Conservation (phyloP, 2,329 filamentous ascomycete genomes). For the Herpotrichia juniperi region DNA sequence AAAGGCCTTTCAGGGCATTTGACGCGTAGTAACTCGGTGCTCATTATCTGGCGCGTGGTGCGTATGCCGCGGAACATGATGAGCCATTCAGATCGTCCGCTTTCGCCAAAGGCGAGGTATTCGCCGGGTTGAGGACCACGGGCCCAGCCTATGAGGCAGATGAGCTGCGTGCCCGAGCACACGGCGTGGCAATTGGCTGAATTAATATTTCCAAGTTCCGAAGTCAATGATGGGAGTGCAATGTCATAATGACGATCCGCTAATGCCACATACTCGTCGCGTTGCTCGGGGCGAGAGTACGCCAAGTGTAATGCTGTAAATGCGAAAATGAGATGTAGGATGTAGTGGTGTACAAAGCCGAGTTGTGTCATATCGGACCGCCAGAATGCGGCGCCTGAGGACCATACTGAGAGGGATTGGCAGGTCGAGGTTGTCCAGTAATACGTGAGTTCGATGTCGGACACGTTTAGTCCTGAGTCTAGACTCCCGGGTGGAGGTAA, state of each 20-base stretch:
- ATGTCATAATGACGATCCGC: constrained; percentile 29
- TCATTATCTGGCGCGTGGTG: constrained; percentile 22
- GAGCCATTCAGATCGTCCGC: constrained; percentile 35
- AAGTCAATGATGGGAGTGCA: constrained; percentile 26
- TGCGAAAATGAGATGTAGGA: constrained; percentile 30
- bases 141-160: constrained; percentile 32
- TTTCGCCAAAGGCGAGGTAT: constrained; percentile 34
- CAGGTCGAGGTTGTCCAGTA: constrained; percentile 34
- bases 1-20: constrained; percentile 17
- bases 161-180: constrained; percentile 27
- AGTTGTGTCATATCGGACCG: constrained; percentile 25
- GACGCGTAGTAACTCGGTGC: constrained; percentile 5
- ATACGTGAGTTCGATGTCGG: constrained; percentile 34
- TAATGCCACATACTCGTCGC: constrained; percentile 21
- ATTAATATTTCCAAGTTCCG: constrained; percentile 24
- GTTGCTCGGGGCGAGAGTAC: constrained; percentile 21
- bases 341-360: constrained; percentile 21
- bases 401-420: constrained; percentile 24
- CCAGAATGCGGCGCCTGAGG: constrained; percentile 17
- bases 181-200: constrained; percentile 30
- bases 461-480: constrained; percentile 3
- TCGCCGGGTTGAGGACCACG: constrained; percentile 33
- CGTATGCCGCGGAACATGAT: constrained; percentile 36
- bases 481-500: neutral
- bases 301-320: constrained; percentile 34